Conservation (phyloP, 1,284 basidiomycete genomes). For the Rhodotorula sp. region DNA sequence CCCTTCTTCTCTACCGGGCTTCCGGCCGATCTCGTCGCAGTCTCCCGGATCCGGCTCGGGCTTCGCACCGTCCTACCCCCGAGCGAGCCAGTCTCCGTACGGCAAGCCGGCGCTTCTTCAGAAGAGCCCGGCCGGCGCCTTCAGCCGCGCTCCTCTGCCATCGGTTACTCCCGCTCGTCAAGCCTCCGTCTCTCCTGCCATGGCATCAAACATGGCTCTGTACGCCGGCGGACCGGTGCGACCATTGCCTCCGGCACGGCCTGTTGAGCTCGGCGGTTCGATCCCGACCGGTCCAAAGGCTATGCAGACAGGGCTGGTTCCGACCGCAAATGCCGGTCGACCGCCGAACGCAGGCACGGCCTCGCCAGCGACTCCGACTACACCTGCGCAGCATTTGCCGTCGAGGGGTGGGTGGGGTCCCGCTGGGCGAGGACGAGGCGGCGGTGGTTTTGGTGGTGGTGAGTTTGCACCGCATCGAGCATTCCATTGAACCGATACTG, state of each 20-base stretch:
- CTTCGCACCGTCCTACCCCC: background rate
- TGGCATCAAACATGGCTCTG: background rate
- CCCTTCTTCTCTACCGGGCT: background rate
- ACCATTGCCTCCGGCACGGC: slow-evolving; percentile 21
- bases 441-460: background rate
- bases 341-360: background rate
- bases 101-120: background rate
- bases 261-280: slow-evolving; percentile 23
- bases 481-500: background rate
- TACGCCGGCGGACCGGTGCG: slow-evolving; percentile 11
- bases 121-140: background rate
- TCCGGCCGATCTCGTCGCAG: slow-evolving; percentile 7
- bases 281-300: slow-evolving; percentile 29
- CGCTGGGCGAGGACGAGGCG: slow-evolving; percentile 5
- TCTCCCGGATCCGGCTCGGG: background rate
- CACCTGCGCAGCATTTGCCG: background rate
- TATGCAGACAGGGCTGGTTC: slow-evolving; percentile 5
- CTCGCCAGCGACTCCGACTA: background rate
- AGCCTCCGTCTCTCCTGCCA: slow-evolving; percentile 10
- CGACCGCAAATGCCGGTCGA: background rate
- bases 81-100: background rate
- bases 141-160: background rate
- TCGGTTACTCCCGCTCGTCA: background rate
- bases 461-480: background rate
- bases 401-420: background rate